A percentile compares a stretch with the other conserved stretches of the same genome.
Conservation (phyloP, 2,329 filamentous ascomycete species). For the Knufia petricola region DNA sequence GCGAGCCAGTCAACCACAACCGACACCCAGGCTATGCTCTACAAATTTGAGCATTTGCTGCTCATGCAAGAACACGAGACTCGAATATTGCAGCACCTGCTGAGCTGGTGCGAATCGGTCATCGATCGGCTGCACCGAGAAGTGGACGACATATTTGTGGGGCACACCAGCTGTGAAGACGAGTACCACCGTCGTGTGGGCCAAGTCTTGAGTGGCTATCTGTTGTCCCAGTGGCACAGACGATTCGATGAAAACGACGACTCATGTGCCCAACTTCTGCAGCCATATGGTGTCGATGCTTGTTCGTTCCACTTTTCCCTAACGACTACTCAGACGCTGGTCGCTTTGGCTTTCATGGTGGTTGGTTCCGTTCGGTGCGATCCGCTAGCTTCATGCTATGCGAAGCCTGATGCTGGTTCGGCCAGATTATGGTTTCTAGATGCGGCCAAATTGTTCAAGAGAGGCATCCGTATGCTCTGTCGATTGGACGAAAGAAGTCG, state of each 20-base stretch:
- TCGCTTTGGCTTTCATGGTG: conserved; percentile 7
- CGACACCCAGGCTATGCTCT: conserved; percentile 2
- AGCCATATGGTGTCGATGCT: background rate
- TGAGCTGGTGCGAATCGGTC: conserved; percentile 4
- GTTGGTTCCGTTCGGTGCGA: conserved; percentile 1
- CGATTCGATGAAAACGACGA: conserved; percentile 3
- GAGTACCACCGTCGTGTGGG: conserved; percentile 1
- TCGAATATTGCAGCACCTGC: conserved; percentile 1
- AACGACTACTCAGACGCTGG: conserved; percentile 2
- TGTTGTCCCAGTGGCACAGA: conserved; percentile 3
- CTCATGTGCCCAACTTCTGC: background rate
- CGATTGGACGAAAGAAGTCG: conserved; percentile 4
- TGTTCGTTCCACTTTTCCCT: conserved; percentile 3
- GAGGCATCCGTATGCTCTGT: conserved; percentile 4
- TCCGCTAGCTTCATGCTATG: background rate
- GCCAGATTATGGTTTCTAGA: conserved; percentile 5
- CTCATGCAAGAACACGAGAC: conserved; percentile 8
- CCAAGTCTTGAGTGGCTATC: conserved; percentile 5
- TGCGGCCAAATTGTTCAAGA: conserved; percentile 6
- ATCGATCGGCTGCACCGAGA: conserved; percentile 4
- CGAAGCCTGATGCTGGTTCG: background rate
- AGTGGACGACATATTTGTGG: conserved; percentile 5
- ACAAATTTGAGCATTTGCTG: conserved; percentile 5
- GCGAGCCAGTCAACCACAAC: background rate
- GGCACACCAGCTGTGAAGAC: conserved; percentile 3